These are phyloP conservation scores for Zoysia matrella DNA, from an alignment of 202 grass and related monocot species.

Conservation along the genomic window DNA sequence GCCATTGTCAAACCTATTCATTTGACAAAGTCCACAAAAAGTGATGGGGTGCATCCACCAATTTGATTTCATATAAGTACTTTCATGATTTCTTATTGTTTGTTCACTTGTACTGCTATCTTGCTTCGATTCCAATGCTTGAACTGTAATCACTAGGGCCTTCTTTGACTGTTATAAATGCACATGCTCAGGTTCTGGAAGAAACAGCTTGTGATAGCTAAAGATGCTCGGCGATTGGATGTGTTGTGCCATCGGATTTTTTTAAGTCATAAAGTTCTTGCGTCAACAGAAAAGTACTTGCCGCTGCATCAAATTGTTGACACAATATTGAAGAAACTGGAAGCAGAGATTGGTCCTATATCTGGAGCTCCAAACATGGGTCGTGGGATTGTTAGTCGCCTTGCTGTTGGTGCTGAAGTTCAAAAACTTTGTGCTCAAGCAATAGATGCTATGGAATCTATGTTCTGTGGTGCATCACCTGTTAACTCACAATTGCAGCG, in stretches of 20 bases:
- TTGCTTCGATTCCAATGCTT: background rate
- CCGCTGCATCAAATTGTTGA: conserved; percentile 81
- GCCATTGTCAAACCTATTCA: background rate
- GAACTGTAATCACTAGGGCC: background rate
- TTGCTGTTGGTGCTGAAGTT: conserved; percentile 81
- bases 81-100: background rate
- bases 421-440: conserved; percentile 83
- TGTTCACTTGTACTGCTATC: conserved; percentile 1
- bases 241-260: conserved; percentile 85
- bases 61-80: conserved; percentile 7
- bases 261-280: conserved; percentile 76
- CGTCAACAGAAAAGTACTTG: conserved; percentile 72
- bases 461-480: conserved; percentile 49
- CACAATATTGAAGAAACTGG: conserved; percentile 73
- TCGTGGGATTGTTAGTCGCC: conserved; percentile 93
- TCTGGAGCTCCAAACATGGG: conserved; percentile 66
- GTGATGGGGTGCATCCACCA: background rate
- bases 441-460: conserved; percentile 68
- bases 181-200: conserved; percentile 81
- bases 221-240: conserved; percentile 91
- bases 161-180: conserved; percentile 39
- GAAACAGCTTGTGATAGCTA: conserved; percentile 86
- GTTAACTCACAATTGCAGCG: conserved; percentile 51
- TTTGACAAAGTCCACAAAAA: conserved; percentile 2
- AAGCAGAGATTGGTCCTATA: conserved; percentile 79